phyloP scores from a whole-genome alignment of 495 filamentous ascomycete genomes.

The Hypoxylon lienhwacheense region DNA sequence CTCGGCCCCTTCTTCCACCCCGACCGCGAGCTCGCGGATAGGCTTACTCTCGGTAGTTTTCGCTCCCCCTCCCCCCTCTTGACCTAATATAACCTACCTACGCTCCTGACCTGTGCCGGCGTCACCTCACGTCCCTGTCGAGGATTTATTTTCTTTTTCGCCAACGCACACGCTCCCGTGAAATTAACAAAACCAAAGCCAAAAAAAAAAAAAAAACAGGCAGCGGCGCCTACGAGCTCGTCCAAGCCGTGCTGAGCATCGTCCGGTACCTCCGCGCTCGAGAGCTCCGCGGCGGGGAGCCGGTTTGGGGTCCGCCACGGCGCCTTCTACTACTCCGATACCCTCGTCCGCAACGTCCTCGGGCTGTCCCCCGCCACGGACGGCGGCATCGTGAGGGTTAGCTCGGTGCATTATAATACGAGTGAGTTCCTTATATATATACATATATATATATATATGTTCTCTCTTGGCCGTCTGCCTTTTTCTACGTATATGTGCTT shows the following conservation, averaged over 20 bases:
- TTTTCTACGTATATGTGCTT: no score
- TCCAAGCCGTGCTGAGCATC: slow-evolving; percentile 59
- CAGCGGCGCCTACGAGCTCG: slow-evolving; percentile 65
- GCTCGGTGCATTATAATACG: slow-evolving; percentile 76
- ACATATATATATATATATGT: not conserved
- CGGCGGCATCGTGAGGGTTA: slow-evolving; percentile 70
- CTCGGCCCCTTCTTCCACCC: slow-evolving; percentile 72
- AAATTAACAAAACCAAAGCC: no score
- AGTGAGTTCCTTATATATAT: slow-evolving; percentile 45
- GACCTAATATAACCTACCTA: no score
- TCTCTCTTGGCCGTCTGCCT: not conserved
- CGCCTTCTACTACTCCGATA: slow-evolving; percentile 68
- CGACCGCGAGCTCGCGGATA: slow-evolving; percentile 56
- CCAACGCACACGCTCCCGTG: no score
- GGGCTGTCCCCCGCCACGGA: slow-evolving; percentile 54
- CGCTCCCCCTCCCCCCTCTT: not conserved
- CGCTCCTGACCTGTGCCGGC: no score
- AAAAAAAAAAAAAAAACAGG: not conserved
- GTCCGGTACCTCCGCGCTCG: slow-evolving; percentile 59
- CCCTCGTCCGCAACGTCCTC: slow-evolving; percentile 62
- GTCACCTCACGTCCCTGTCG: no score
- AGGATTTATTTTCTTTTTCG: no score
- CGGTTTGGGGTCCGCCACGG: slow-evolving; percentile 71
- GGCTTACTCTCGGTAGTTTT: slow-evolving; percentile 46
- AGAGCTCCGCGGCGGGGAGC: no score